These are phyloP conservation scores for Trichoderma sp. DNA, from an alignment of 2,329 filamentous ascomycete genomes.

Conservation along the genomic window DNA sequence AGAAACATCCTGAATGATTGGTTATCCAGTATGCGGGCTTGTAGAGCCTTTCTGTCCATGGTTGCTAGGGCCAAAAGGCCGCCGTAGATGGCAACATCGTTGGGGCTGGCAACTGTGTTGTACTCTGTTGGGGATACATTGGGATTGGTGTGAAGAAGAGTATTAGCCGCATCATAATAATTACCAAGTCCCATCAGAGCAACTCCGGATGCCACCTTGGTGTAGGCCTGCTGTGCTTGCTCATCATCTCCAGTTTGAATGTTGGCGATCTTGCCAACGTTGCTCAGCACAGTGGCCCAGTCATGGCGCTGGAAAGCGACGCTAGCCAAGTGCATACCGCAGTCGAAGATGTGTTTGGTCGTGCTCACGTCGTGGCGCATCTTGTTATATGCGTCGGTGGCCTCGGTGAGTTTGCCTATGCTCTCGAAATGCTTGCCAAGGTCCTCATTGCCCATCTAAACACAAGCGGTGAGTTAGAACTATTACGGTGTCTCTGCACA, in stretches of 20 bases:
- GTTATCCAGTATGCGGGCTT: slow-evolving; percentile 75
- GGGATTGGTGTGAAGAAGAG: slow-evolving; percentile 65
- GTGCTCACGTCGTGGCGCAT: slow-evolving; percentile 92
- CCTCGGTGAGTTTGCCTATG: slow-evolving; percentile 69
- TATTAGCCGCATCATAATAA: slow-evolving; percentile 62
- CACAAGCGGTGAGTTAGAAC: neutral
- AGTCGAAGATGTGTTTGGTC: slow-evolving; percentile 77
- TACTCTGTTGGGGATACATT: slow-evolving; percentile 51
- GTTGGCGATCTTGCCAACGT: slow-evolving; percentile 61
- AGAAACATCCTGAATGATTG: slow-evolving; percentile 78
- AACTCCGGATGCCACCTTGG: slow-evolving; percentile 52
- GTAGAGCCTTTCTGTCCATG: slow-evolving; percentile 76
- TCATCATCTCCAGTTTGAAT: slow-evolving; percentile 48
- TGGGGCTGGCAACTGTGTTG: slow-evolving; percentile 71
- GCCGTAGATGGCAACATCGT: slow-evolving; percentile 90
- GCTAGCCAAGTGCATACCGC: slow-evolving; percentile 74
- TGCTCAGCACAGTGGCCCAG: slow-evolving; percentile 65
- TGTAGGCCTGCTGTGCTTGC: slow-evolving; percentile 45
- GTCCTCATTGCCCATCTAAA: slow-evolving; percentile 90
- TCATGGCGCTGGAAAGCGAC: slow-evolving; percentile 74
- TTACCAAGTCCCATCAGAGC: slow-evolving; percentile 46
- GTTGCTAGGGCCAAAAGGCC: slow-evolving; percentile 86
- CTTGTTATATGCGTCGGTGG: slow-evolving; percentile 73
- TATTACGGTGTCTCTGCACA: neutral
- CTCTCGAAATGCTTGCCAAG: slow-evolving; percentile 78